These are phyloP conservation scores for Penicillium diatomitis DNA, from an alignment of 495 filamentous ascomycete genomes.

Conservation along the genomic window DNA sequence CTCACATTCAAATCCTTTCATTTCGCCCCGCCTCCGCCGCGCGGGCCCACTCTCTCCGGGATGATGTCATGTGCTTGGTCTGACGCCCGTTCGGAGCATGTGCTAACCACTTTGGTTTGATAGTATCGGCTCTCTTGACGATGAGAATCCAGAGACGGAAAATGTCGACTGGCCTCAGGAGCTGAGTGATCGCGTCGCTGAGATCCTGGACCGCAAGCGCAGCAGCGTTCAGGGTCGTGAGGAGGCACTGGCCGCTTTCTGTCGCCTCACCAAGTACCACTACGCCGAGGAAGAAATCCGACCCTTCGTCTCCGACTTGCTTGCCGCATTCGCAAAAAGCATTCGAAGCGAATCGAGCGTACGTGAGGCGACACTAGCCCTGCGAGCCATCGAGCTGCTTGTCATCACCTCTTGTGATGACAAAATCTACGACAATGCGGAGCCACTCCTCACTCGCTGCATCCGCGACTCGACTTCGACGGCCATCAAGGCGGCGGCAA, in stretches of 20 bases:
- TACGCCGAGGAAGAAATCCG: constrained; percentile 62
- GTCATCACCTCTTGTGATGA: constrained; percentile 65
- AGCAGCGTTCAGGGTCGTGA: constrained; percentile 75
- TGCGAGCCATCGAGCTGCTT: constrained; percentile 68
- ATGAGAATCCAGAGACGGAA: constrained; percentile 48
- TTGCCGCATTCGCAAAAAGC: constrained; percentile 62
- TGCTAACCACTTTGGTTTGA: constrained; percentile 6
- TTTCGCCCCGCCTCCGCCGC: background rate
- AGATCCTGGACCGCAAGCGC: constrained; percentile 80
- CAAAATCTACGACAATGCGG: constrained; percentile 56
- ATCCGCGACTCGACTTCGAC: constrained; percentile 62
- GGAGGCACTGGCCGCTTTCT: constrained; percentile 57
- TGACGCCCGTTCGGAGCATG: background rate
- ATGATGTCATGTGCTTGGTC: constrained; percentile 28
- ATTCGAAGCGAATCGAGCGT: constrained; percentile 62
- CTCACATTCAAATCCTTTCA: constrained; percentile 1
- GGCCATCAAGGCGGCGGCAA: constrained; percentile 59
- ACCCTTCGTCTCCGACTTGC: constrained; percentile 50
- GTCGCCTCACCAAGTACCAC: constrained; percentile 62
- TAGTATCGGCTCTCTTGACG: constrained; percentile 46
- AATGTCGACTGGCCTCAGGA: constrained; percentile 55
- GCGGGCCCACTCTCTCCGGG: constrained; percentile 23
- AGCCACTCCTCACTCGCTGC: constrained; percentile 53
- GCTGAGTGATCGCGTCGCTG: constrained; percentile 62
- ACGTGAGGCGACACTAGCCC: constrained; percentile 62